Evolutionary conservation across 208 protist genomes (phyloP).

Genomic region (Crithidia brevicula): DNA sequence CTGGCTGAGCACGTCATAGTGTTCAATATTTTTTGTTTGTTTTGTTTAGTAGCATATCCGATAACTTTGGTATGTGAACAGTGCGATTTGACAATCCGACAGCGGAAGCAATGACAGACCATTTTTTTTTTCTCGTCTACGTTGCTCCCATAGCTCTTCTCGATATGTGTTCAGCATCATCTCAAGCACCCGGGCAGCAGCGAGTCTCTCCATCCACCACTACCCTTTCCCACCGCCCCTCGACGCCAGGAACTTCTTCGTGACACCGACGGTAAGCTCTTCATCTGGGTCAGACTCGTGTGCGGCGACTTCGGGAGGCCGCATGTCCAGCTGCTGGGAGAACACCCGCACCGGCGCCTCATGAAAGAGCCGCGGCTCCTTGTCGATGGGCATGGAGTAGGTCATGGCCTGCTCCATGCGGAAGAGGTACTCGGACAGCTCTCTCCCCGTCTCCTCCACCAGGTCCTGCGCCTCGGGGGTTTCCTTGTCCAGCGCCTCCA

Average conservation of each 20-base stretch:
- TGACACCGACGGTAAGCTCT: not conserved
- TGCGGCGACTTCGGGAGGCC: slow-evolving; percentile 9
- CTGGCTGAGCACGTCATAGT: too few species aligned
- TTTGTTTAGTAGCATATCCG: too few species aligned
- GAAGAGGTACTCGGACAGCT: slow-evolving; percentile 45
- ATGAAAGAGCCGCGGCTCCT: slow-evolving; percentile 43
- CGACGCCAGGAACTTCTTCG: not conserved
- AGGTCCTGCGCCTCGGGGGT: slow-evolving; percentile 39
- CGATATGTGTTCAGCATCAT: too few species aligned
- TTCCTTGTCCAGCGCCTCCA: slow-evolving; percentile 45
- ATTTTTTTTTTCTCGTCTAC: too few species aligned
- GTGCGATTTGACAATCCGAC: too few species aligned
- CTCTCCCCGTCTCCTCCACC: slow-evolving; percentile 26
- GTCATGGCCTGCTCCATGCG: slow-evolving; percentile 58
- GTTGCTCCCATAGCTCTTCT: too few species aligned
- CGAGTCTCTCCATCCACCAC: too few species aligned
- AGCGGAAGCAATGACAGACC: too few species aligned
- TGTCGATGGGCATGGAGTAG: slow-evolving; percentile 79
- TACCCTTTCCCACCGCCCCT: not conserved
- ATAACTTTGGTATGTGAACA: too few species aligned
- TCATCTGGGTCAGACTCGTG: slow-evolving; percentile 3
- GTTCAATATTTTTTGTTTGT: too few species aligned
- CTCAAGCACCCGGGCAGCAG: too few species aligned
- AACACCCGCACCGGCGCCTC: slow-evolving; percentile 19
- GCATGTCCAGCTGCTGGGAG: slow-evolving; percentile 24